A percentile compares a stretch with the other conserved stretches of the same genome.
These are phyloP conservation scores for Lycium ferocissimum DNA, from an alignment of 257 asterid genomes.

Conservation along the genomic window DNA sequence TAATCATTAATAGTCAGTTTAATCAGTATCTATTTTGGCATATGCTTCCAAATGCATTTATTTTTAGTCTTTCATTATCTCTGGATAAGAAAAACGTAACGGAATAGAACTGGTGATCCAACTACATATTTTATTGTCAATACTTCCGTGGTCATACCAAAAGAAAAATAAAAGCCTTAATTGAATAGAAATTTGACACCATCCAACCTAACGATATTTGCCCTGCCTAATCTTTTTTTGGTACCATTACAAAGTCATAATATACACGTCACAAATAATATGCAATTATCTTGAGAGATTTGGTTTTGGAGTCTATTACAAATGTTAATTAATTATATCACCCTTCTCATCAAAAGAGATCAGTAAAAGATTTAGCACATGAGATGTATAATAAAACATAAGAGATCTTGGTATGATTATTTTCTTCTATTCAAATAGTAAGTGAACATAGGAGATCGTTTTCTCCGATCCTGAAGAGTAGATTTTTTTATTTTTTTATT, in stretches of 20 bases:
- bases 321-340: neutral
- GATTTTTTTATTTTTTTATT: neutral
- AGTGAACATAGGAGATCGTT: neutral
- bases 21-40: neutral
- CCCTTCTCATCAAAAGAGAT: neutral
- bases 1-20: neutral
- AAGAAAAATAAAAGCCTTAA: neutral
- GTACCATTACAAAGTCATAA: neutral
- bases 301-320: neutral
- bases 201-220: neutral
- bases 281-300: neutral
- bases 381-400: neutral
- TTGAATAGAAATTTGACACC: neutral
- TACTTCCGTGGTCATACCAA: neutral
- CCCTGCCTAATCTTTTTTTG: neutral
- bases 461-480: neutral
- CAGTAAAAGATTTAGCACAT: neutral
- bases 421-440: neutral
- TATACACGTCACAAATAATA: neutral
- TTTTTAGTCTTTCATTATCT: too few species aligned
- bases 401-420: neutral
- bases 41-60: neutral
- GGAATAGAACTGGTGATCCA: neutral
- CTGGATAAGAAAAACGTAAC: neutral
- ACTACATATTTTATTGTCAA: neutral